Evolutionary conservation across 805 yeast genomes (phyloP).

Genomic region (Hanseniaspora pseudoguilliermondii): DNA sequence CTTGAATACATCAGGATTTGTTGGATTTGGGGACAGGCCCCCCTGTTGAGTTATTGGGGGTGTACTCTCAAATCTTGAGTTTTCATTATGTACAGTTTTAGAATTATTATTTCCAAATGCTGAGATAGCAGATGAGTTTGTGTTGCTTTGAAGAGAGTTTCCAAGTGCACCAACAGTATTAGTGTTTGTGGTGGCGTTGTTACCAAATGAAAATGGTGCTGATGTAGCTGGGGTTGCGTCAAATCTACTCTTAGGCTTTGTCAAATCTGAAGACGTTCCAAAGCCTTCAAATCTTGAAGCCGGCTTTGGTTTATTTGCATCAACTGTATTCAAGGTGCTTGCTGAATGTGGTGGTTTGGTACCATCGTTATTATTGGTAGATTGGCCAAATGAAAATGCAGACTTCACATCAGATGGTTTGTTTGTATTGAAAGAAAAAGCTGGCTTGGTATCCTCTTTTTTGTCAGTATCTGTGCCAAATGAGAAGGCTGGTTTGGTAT

Average conservation of each 20-base stretch:
- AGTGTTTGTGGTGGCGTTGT: neutral
- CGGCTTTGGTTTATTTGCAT: neutral
- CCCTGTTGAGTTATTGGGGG: neutral
- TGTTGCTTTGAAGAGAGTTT: neutral
- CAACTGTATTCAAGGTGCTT: neutral
- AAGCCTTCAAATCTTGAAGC: neutral
- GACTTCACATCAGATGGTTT: neutral
- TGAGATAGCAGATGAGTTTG: neutral
- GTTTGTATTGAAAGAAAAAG: slow-evolving; percentile 9
- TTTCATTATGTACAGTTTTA: neutral
- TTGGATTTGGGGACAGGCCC: neutral
- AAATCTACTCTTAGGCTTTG: neutral
- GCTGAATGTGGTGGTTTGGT: neutral
- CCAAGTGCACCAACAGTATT: neutral
- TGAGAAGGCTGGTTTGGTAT: neutral
- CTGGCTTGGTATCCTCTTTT: slow-evolving; percentile 10
- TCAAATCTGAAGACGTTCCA: slow-evolving; percentile 3
- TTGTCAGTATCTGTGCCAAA: neutral
- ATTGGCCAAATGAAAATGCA: neutral
- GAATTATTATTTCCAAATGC: neutral
- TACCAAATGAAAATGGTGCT: neutral
- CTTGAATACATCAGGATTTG: slow-evolving; percentile 9
- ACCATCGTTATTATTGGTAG: slow-evolving; percentile 3
- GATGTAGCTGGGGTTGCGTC: neutral
- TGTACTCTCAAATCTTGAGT: slow-evolving; percentile 11